Percentiles rank a stretch among this genome's conserved stretches.
phyloP scores from a whole-genome alignment of 768 basidiomycete species.

The Trametes cingulata region DNA sequence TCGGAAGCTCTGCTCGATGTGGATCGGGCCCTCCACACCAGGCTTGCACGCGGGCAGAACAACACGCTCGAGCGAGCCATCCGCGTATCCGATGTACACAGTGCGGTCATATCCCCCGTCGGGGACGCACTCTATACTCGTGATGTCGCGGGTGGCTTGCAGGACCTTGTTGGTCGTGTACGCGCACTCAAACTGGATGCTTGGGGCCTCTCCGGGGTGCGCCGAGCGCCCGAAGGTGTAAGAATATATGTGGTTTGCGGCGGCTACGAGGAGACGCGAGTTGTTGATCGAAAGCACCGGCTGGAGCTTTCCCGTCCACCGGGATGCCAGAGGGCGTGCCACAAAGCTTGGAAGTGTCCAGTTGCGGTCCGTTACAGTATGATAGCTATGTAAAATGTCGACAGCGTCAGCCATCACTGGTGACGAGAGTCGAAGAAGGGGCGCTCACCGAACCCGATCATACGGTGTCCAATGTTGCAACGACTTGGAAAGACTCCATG shows the following conservation, averaged over 20 bases:
- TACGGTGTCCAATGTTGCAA: conserved; percentile 47
- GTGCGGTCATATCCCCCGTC: conserved; percentile 30
- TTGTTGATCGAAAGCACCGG: conserved; percentile 57
- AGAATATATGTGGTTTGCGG: conserved; percentile 56
- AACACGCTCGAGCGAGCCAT: conserved; percentile 44
- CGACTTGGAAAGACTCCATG: conserved; percentile 49
- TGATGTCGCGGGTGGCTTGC: conserved; percentile 34
- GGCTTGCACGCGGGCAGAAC: conserved; percentile 31
- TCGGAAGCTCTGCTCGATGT: conserved; percentile 21
- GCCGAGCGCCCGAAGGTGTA: conserved; percentile 46
- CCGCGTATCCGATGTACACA: conserved; percentile 31
- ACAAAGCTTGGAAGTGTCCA: conserved; percentile 57
- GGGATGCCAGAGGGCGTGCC: conserved; percentile 61
- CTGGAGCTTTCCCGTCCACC: conserved; percentile 58
- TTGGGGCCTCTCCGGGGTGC: conserved; percentile 15
- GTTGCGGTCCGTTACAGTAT: conserved; percentile 50
- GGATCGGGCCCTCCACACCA: conserved; percentile 14
- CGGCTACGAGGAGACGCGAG: conserved; percentile 60
- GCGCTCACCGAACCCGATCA: conserved; percentile 38
- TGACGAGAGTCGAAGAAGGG: background rate
- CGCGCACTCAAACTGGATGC: conserved; percentile 28
- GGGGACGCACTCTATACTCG: conserved; percentile 30
- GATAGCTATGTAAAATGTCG: conserved; percentile 37
- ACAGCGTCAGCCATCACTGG: background rate
- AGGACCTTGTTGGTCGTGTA: conserved; percentile 26